Evolutionary conservation across 148 eudicot genomes (phyloP).

Genomic region (Persicaria tinctoria): DNA sequence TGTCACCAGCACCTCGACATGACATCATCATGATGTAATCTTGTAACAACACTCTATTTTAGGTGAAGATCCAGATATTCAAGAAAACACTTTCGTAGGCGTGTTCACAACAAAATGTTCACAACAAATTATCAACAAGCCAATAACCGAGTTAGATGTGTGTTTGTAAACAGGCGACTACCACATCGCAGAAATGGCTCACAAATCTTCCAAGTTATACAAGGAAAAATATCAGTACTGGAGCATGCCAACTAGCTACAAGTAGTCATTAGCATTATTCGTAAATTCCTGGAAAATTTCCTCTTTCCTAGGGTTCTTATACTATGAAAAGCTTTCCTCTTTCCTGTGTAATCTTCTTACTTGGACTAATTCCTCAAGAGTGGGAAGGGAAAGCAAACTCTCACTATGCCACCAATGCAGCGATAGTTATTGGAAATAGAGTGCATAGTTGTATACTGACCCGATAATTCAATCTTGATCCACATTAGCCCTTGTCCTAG

Average conservation of each 20-base stretch:
- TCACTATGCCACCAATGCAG: background rate
- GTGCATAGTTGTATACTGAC: background rate
- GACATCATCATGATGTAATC: too few relatives aligned
- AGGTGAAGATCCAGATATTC: too few relatives aligned
- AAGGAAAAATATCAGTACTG: background rate
- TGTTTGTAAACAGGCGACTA: too few relatives aligned
- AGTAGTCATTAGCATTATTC: background rate
- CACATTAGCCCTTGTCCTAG: conserved; percentile 28
- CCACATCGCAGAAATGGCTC: background rate
- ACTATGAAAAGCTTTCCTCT: background rate
- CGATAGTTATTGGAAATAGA: background rate
- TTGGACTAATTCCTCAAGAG: background rate
- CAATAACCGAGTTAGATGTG: too few relatives aligned
- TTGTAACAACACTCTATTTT: too few relatives aligned
- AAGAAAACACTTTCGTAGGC: too few relatives aligned
- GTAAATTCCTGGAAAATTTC: background rate
- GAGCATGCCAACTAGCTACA: background rate
- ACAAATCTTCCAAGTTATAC: background rate
- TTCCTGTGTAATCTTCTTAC: background rate
- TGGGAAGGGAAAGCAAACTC: background rate
- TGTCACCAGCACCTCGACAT: too few relatives aligned
- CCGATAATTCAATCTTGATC: background rate
- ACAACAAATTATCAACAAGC: too few relatives aligned
- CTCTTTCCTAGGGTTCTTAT: background rate
- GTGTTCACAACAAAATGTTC: too few relatives aligned